These are phyloP conservation scores for Pseudopithomyces maydicus DNA, from an alignment of 2,329 filamentous ascomycete species.

Conservation along the genomic window DNA sequence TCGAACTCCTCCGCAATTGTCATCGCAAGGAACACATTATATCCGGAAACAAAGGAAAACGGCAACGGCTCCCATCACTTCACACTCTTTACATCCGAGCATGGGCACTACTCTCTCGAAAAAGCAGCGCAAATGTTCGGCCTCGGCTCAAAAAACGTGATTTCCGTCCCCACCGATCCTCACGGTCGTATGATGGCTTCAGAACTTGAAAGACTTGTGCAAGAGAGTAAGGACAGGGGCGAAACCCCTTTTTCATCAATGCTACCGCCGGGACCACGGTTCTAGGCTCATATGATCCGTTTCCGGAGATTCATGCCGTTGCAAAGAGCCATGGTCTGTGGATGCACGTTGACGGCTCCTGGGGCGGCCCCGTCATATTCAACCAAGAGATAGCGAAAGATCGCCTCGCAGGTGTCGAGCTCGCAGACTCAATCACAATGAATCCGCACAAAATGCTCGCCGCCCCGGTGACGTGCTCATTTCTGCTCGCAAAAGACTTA, in stretches of 20 bases:
- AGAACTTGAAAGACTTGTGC: conserved; percentile 67
- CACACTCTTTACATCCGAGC: conserved; percentile 83
- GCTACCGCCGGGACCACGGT: conserved; percentile 95
- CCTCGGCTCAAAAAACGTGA: conserved; percentile 75
- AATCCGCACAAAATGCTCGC: conserved; percentile 99
- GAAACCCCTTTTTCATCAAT: conserved; percentile 94
- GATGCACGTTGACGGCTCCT: conserved; percentile 91
- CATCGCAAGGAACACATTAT: conserved; percentile 85
- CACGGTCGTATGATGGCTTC: conserved; percentile 72
- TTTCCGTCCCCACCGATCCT: conserved; percentile 74
- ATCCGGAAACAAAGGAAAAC: conserved; percentile 73
- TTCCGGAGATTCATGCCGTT: conserved; percentile 70
- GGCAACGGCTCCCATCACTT: conserved; percentile 72
- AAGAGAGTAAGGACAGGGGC: conserved; percentile 66
- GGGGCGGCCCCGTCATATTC: conserved; percentile 87
- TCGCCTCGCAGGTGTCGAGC: conserved; percentile 72
- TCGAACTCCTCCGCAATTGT: conserved; percentile 87
- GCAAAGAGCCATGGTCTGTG: conserved; percentile 77
- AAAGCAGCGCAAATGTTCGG: conserved; percentile 93
- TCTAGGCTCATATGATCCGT: conserved; percentile 84
- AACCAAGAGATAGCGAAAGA: conserved; percentile 58
- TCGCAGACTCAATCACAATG: conserved; percentile 81
- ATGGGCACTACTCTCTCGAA: conserved; percentile 93
- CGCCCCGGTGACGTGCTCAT: conserved; percentile 87
- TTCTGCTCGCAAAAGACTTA: conserved; percentile 80